Percentiles rank a stretch among this genome's conserved stretches.
Evolutionary conservation across 2,329 filamentous ascomycete genomes (phyloP).

Genomic region (Verticillium nubilum): DNA sequence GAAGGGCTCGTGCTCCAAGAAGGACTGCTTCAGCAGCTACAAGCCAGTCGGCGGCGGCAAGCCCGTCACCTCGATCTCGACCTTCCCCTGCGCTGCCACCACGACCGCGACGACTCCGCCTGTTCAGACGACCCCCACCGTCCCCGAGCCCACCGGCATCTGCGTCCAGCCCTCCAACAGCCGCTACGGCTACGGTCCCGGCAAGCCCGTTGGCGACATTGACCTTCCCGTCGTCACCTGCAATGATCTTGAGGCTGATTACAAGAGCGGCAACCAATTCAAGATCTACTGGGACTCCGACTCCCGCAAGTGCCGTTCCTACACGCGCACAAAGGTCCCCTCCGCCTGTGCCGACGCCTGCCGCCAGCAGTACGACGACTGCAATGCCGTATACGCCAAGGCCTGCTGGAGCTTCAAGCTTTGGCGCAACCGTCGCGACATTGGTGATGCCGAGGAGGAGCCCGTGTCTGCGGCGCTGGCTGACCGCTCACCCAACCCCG

Average conservation of each 20-base stretch:
- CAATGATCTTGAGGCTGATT: constrained; percentile 44
- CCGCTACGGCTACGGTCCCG: constrained; percentile 61
- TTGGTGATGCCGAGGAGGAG: not conserved
- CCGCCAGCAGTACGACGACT: constrained; percentile 45
- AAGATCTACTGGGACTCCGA: constrained; percentile 45
- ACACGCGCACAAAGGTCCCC: constrained; percentile 26
- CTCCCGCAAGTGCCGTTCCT: constrained; percentile 37
- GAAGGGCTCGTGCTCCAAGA: constrained; percentile 32
- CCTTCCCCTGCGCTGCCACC: constrained; percentile 23
- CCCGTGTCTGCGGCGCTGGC: not conserved
- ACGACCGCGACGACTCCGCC: constrained; percentile 21
- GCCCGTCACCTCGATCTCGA: constrained; percentile 20
- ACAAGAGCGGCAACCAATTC: constrained; percentile 33
- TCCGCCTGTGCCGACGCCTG: constrained; percentile 47
- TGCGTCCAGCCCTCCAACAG: constrained; percentile 49
- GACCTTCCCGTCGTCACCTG: constrained; percentile 47
- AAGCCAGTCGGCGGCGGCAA: constrained; percentile 29
- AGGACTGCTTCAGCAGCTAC: constrained; percentile 34
- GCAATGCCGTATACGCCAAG: constrained; percentile 41
- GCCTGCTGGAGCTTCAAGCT: constrained; percentile 37
- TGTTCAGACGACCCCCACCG: constrained; percentile 23
- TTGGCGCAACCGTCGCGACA: constrained; percentile 6
- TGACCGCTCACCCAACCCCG: constrained; percentile 7
- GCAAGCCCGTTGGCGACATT: constrained; percentile 49
- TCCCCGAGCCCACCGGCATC: constrained; percentile 43